Percentiles rank a stretch among this genome's conserved stretches.
Evolutionary conservation across 1,284 basidiomycete genomes (phyloP).

Genomic region (Ustilago loliicola): DNA sequence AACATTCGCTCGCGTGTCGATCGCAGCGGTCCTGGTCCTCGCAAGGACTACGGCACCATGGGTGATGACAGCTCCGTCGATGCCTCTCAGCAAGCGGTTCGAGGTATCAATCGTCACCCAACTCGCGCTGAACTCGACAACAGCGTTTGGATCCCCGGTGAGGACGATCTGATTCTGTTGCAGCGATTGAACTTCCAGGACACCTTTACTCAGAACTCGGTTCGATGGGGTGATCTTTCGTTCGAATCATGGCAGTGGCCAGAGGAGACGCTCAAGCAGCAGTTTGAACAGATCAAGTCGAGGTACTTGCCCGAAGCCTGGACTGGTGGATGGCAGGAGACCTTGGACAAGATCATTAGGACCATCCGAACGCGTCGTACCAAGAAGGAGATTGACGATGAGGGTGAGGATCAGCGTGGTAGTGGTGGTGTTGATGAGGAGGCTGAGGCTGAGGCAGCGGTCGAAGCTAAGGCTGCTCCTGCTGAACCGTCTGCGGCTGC

Average conservation of each 20-base stretch:
- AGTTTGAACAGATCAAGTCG: constrained; percentile 51
- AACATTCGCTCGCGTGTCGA: constrained; percentile 45
- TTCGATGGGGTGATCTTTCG: constrained; percentile 35
- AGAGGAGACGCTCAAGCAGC: constrained; percentile 41
- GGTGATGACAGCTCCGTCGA: constrained; percentile 19
- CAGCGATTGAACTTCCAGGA: constrained; percentile 54
- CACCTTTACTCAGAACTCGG: constrained; percentile 18
- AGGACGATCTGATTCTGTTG: constrained; percentile 50
- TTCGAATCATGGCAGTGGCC: constrained; percentile 51
- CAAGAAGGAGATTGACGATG: constrained; percentile 50
- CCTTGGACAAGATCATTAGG: constrained; percentile 48
- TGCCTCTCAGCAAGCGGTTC: constrained; percentile 37
- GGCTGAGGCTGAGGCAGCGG: neutral
- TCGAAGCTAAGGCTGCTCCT: neutral
- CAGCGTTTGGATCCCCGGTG: constrained; percentile 48
- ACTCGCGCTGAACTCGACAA: constrained; percentile 48
- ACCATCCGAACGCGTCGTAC: constrained; percentile 34
- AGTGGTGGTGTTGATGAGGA: neutral
- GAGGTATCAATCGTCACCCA: constrained; percentile 31
- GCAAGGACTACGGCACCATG: constrained; percentile 33
- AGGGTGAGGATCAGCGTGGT: constrained; percentile 35
- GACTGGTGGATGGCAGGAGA: constrained; percentile 41
- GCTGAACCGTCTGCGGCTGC: constrained; percentile 9
- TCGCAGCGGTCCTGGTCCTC: constrained; percentile 29
- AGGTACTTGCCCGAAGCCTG: constrained; percentile 46